Evolutionary conservation across 345 rosid species (phyloP).

Genomic region (Aethionema arabicum): DNA sequence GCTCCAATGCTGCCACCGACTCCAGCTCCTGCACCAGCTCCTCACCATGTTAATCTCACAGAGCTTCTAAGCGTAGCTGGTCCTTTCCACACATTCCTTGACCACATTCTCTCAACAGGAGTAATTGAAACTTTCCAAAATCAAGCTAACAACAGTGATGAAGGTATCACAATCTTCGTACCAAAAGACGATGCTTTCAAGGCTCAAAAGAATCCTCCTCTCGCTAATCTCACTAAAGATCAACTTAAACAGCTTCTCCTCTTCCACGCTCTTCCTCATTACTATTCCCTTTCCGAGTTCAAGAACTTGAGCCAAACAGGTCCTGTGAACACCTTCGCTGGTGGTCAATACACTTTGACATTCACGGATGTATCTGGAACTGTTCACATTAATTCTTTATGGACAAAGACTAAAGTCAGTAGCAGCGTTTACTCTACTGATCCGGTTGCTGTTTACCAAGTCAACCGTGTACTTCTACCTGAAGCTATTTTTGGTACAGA

Average conservation of each 20-base stretch:
- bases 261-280: constrained; percentile 78
- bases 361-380: constrained; percentile 72
- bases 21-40: constrained; percentile 77
- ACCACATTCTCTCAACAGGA: constrained; percentile 62
- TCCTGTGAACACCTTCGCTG: constrained; percentile 70
- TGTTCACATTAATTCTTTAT: constrained; percentile 59
- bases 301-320: constrained; percentile 65
- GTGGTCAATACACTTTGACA: constrained; percentile 59
- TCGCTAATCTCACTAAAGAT: constrained; percentile 65
- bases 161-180: constrained; percentile 86
- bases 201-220: constrained; percentile 60
- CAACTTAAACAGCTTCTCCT: constrained; percentile 77
- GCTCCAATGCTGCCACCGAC: constrained; percentile 43
- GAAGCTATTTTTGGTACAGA: constrained; percentile 88
- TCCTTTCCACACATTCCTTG: constrained; percentile 74
- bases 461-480: constrained; percentile 73
- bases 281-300: constrained; percentile 72
- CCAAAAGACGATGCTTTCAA: constrained; percentile 84
- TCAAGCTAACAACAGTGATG: constrained; percentile 86
- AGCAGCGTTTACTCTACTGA: constrained; percentile 76
- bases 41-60: constrained; percentile 69
- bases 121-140: constrained; percentile 81
- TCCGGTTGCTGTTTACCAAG: constrained; percentile 84
- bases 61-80: constrained; percentile 79
- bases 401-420: constrained; percentile 74